Base-by-base conservation (phyloP, 768 basidiomycete species). In the Leccinum rimulosum region DNA sequence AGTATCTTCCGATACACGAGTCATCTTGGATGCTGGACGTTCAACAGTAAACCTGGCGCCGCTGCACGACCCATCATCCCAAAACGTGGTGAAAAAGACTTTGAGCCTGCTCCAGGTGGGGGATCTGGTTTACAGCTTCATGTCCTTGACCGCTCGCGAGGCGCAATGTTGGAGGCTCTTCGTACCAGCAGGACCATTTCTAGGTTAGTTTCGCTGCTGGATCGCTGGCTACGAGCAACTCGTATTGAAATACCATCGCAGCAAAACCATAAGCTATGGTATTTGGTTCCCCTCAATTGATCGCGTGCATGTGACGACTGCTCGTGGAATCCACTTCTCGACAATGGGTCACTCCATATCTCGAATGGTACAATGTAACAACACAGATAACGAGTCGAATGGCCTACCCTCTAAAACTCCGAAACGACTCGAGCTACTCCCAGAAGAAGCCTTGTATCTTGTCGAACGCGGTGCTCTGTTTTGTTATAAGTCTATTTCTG, bases 71-170 rank as follows among this genome's bases (percentile, higher is more conserved):
- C 89, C 3, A 78, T 90, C 6, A 95, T 99, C 53, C 97, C 97
- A 6, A 95, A 92, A 73, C 84, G 97, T 28, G 97, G 97, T 2
- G 97, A 98, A 74, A 98, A 99, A 70, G 95, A 98, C 63, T 98
- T 94, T 64, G 96, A 98, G 70, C 97, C 97, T 2, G 78, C 79
- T 64, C 67, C 76, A 22, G 78, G 77, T 9, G 69, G 83, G 10
- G 90, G 88, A 6, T 88, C 91, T 11, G 84, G 83, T 12, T 76
- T 93, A 12, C 97, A 98, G 68, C 74, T 85, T 28, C 88, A 93
- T 74, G 83, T 92, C 60, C 81, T 98, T 22, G 87, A 91, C 56
- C 82, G 86, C 31, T 83, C 93, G 50, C 77, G 96, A 56, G 76
- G 81, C 52, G 97, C 96, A 2, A 93, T 98, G 89, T 88, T 96